Evolutionary conservation across 2,329 filamentous ascomycete genomes (phyloP), one percentile per base, ranked within the genome.

Genomic region (Diaporthe destruens): DNA sequence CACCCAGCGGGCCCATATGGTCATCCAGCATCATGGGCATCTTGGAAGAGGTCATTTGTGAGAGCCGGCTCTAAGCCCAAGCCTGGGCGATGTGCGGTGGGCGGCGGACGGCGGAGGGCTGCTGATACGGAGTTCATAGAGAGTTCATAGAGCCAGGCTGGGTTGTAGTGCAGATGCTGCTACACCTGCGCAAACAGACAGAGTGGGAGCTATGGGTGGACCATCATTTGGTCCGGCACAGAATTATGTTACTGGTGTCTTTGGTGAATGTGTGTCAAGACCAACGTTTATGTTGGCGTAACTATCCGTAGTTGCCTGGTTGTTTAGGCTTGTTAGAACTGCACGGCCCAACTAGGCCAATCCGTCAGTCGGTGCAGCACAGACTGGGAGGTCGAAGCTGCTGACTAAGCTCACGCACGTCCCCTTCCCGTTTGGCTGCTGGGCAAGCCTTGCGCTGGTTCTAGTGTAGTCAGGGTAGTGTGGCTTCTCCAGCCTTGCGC

Each of bases 1-100:
- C 84, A 49, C 85, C 84, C 80, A 90, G 86, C 51, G 81, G 34
- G 80, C 88, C 84, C 87, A 91, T 87, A 74, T 81, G 82, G 69
- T 86, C 83, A 69, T 89, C 89, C 81, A 90, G 84, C 79, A 89
- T 89, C 78, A 87, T 79, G 71, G 85, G 85, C 84, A 87, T 87
- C 23, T 79, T 78, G 75, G 77, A 74, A 71, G 78, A 73, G 70
- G 78, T 77, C 81, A 82, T 82, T 29, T 39, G 72, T 12, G 32
- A 16, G 39, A 6, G 49, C 44, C 32, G 32, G 34, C n/a, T 47
- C 20, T 23, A n/a, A 32, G 23, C 42, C 51, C 32, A 6, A 25
- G 14, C 61, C 55, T 65, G 49, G 61, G 32, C 32, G 20, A 61
- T 14, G 44, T 23, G 47, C 47, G 47, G 55, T 34, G 39, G 54